Percentiles rank a stretch among this genome's conserved stretches.
phyloP scores from a whole-genome alignment of 768 basidiomycete species.

The Fistulinella prunicolor region DNA sequence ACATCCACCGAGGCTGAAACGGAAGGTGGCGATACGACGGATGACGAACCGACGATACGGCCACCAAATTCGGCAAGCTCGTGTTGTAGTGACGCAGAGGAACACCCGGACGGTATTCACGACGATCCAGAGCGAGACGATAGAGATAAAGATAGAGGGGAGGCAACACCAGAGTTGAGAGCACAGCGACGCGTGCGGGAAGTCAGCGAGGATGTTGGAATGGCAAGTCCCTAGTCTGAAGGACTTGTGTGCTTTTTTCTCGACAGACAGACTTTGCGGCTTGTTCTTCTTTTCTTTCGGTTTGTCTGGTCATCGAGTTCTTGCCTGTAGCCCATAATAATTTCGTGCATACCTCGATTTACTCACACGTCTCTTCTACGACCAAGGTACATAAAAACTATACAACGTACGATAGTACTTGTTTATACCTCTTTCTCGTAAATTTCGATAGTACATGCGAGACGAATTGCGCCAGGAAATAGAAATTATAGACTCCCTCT shows the following conservation, averaged over 20 bases:
- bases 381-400: conserved; percentile 11
- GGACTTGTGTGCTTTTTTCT: background rate
- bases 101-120: conserved; percentile 20
- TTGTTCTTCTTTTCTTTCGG: conserved; percentile 1
- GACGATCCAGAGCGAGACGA: conserved; percentile 19
- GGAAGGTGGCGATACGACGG: conserved; percentile 60
- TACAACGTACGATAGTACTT: conserved; percentile 24
- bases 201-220: conserved; percentile 31
- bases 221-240: conserved; percentile 28
- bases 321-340: conserved; percentile 25
- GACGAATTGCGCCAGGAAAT: conserved; percentile 1
- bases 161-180: conserved; percentile 32
- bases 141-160: conserved; percentile 28
- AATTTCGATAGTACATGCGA: background rate
- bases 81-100: conserved; percentile 38
- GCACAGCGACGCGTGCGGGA: conserved; percentile 28
- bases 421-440: conserved; percentile 24
- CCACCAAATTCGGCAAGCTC: conserved; percentile 42
- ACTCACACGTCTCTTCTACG: conserved; percentile 10
- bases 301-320: conserved; percentile 11
- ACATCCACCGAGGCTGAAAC: conserved; percentile 48
- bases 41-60: conserved; percentile 82
- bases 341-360: conserved; percentile 24
- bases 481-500: conserved; percentile 7
- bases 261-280: background rate